phyloP scores from a whole-genome alignment of 371 early-diverging fungal species.

The Umbelopsis sp. region DNA sequence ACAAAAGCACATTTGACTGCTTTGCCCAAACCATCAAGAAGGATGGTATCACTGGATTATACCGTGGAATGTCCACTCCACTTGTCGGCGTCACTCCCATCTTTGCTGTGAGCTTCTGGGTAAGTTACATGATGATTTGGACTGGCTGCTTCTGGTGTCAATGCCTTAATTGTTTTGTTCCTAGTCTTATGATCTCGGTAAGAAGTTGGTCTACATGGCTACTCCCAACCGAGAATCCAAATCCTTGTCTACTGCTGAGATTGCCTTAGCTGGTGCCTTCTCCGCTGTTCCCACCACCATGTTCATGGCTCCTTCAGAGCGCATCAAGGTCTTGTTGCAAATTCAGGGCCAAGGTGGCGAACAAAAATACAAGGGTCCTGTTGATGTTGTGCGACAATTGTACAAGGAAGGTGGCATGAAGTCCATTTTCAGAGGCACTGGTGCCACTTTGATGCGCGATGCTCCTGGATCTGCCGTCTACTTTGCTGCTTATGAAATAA shows the following conservation, averaged over 20 bases:
- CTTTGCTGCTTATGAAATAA: conserved; percentile 82
- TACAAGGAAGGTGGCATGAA: conserved; percentile 81
- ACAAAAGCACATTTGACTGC: conserved; percentile 89
- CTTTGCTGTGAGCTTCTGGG: conserved; percentile 95
- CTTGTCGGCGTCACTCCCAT: conserved; percentile 93
- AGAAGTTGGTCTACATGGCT: conserved; percentile 62
- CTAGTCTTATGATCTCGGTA: conserved; percentile 75
- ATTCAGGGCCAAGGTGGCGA: conserved; percentile 59
- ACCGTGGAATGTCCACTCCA: conserved; percentile 94
- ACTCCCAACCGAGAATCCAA: conserved; percentile 61
- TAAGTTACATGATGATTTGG: conserved; percentile 31
- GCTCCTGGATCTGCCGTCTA: conserved; percentile 96
- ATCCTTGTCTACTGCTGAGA: conserved; percentile 77
- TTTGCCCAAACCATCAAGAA: conserved; percentile 85
- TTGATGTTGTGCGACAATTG: conserved; percentile 76
- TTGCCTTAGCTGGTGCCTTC: conserved; percentile 93
- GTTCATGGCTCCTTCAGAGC: conserved; percentile 93
- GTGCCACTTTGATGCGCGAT: conserved; percentile 93
- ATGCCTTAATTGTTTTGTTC: neutral
- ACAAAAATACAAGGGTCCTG: conserved; percentile 77
- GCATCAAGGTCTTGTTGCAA: conserved; percentile 95
- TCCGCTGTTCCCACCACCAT: conserved; percentile 95
- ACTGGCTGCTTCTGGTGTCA: too few species aligned
- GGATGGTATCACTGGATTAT: conserved; percentile 91
- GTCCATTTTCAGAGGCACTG: conserved; percentile 91